Base-by-base conservation (phyloP, 495 filamentous ascomycete species). In the Evansstolkia leycettana region DNA sequence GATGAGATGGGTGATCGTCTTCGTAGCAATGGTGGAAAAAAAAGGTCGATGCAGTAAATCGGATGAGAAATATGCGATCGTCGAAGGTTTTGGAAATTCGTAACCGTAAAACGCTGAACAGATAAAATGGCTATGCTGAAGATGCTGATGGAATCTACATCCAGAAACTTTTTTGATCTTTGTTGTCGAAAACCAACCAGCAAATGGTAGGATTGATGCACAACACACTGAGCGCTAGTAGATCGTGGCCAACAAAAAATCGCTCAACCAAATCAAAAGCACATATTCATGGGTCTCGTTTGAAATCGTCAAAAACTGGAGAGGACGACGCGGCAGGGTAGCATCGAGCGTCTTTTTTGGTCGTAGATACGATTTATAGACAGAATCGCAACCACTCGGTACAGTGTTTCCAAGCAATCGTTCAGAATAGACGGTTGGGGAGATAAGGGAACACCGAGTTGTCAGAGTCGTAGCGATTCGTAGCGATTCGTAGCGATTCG, bases 271-370 rank as follows among this genome's bases (percentile, higher is more conserved):
- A 46, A 46, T 49, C 47, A 54, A 51, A 49, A 55, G 57, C 48
- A 58, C 45, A 43, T 51, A 47, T 51, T 61, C 64, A 64, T 73
- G 55, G 64, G 51, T 47, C 52, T 74, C 73, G 70, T 76, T 61
- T 67, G 70, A 61, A 55, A 63, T 75, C 72, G 65, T 76, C 58
- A 69, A 58, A 59, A 54, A 48, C 46, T 42, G 40, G 50, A 45
- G 49, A 53, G 46, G 36, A 48, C 47, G 45, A 50, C 52, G 43
- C 7, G n/a, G n/a, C 30, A 15, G 13, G 40, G 40, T 38, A 53
- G 46, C 43, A 29, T 29, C 28, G 28, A 12, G 4, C 11, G 24
- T 26, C 7, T 26, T 26, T 26, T 26, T 7, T 7, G 24, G 24
- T 7, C 7, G 24, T 7, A 26, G 24, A 26, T n/a, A 26, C 24